Evolutionary conservation across 2,329 filamentous ascomycete species (phyloP), one percentile per base, ranked within the genome.

Genomic region (Exophiala xenobiotica): DNA sequence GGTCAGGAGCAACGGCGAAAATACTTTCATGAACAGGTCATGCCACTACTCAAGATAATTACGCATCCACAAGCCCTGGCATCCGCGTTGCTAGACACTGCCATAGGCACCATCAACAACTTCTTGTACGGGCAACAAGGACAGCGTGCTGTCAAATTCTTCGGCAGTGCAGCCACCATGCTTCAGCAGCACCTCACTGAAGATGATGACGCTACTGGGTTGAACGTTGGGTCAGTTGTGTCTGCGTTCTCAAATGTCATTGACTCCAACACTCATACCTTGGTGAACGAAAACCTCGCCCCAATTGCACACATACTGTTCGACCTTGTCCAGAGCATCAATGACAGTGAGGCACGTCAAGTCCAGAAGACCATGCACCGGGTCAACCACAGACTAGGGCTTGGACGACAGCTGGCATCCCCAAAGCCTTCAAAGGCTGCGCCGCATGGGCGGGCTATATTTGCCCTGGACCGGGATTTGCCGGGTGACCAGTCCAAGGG

Each of bases 91-190:
- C 54, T 69, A 1, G 67, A 72, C 50, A 69, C 65, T 2, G 62
- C 57, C 24, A 63, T 71, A 5, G 65, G 65, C 9, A 49, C 42
- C 6, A 37, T 72, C 4, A 70, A 70, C 53, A 69, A 47, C 20
- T 80, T 81, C 49, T 72, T 78, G 3, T 78, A 79, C 26, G 79
- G 73, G 22, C 82, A 78, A 3, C 72, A 71, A 29, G 79, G 79
- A n/a, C 79, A 16, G 6, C 20, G 49, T 2, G 44, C 49, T 26
- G 49, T 51, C 8, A 27, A 65, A 14, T 68, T 67, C 51, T 61
- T 72, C 20, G 57, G 63, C 40, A 67, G 68, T 7, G 59, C 55
- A 11, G 63, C 65, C 41, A 67, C 67, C 9, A 60, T 52, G 2
- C 55, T 63, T 27, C 16, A 11, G 14, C 18, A 31, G n/a, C 41